phyloP scores from a whole-genome alignment of 176 grass and related monocot species.

The Thinopyrum elongatum region DNA sequence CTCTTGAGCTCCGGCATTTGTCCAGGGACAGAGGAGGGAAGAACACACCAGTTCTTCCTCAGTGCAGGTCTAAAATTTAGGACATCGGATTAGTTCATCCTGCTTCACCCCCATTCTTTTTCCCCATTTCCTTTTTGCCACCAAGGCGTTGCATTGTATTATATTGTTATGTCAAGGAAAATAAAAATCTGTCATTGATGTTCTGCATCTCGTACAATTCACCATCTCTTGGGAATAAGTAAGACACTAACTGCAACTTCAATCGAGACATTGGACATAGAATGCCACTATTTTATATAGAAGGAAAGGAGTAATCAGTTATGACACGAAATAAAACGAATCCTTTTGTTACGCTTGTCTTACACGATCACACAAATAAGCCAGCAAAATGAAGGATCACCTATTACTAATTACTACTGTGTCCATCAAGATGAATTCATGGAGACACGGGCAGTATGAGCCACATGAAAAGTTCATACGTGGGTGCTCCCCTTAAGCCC shows the following conservation, averaged over 20 bases:
- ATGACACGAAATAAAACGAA: no score
- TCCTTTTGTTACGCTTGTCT: no score
- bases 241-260: no score
- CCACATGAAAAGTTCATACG: neutral
- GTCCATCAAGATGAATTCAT: neutral
- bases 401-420: neutral
- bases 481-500: conserved; percentile 27
- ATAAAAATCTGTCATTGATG: conserved; percentile 17
- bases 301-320: no score
- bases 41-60: conserved; percentile 27
- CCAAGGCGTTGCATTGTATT: conserved; percentile 1
- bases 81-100: conserved; percentile 5
- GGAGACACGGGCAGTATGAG: neutral
- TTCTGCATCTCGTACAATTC: neutral
- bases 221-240: neutral
- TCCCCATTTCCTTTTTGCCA: neutral
- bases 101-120: neutral
- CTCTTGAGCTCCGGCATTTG: neutral
- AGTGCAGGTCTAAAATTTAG: conserved; percentile 19
- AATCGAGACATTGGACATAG: no score
- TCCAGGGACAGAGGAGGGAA: conserved; percentile 42
- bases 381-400: no score
- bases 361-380: no score
- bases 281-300: no score
- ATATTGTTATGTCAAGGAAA: conserved; percentile 32